These are phyloP conservation scores for Adiantum capillusveneris DNA, from an alignment of 75 land plant species.

Conservation along the genomic window DNA sequence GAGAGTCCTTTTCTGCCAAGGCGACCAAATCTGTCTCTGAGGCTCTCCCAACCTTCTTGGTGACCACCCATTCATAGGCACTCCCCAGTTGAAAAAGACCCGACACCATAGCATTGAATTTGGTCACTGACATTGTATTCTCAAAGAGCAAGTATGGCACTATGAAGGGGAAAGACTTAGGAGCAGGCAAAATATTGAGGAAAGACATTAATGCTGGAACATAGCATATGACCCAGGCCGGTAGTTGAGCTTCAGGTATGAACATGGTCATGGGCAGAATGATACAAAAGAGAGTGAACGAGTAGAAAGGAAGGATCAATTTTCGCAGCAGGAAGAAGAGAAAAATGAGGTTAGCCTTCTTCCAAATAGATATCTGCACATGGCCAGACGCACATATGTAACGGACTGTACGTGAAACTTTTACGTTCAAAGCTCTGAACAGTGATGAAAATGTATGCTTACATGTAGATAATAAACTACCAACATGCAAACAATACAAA, in stretches of 20 bases:
- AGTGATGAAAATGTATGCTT: neutral
- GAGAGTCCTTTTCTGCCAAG: conserved; percentile 28
- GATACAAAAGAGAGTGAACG: conserved; percentile 85
- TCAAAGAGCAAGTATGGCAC: conserved; percentile 78
- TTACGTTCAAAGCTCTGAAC: too few species aligned
- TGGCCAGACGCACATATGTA: neutral
- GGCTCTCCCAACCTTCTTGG: conserved; percentile 80
- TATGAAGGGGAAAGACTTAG: conserved; percentile 67
- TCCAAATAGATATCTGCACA: conserved; percentile 62
- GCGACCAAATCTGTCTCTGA: conserved; percentile 65
- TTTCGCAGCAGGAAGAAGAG: conserved; percentile 82
- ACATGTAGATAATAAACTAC: neutral
- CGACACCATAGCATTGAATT: conserved; percentile 87
- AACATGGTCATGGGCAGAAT: conserved; percentile 92
- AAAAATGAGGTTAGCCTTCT: conserved; percentile 67
- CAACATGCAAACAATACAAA: neutral
- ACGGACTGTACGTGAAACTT: neutral
- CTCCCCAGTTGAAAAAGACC: conserved; percentile 80
- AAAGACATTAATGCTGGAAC: conserved; percentile 72
- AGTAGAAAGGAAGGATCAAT: conserved; percentile 76
- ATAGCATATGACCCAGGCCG: conserved; percentile 82
- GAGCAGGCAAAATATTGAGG: conserved; percentile 74
- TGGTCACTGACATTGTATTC: conserved; percentile 93
- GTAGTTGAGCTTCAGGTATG: conserved; percentile 74
- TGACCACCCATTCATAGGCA: conserved; percentile 87